These are phyloP conservation scores for Paratinospora sagittata DNA, from an alignment of 164 flowering plant genomes.

Conservation along the genomic window DNA sequence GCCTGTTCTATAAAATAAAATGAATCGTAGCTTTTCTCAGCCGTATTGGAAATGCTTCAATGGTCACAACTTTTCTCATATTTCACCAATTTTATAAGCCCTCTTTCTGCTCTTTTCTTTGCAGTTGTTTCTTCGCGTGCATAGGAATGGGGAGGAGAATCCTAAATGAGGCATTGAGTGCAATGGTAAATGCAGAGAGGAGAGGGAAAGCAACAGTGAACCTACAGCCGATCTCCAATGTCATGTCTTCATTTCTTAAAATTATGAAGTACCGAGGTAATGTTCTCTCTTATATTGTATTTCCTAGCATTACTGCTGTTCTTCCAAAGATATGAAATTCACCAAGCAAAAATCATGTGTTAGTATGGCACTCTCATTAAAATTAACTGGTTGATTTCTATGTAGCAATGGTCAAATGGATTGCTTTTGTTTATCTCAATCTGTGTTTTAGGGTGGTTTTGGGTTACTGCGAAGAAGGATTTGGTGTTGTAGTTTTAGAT, in stretches of 20 bases:
- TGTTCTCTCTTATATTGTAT: not conserved
- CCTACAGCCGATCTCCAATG: constrained; percentile 64
- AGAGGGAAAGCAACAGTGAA: constrained; percentile 62
- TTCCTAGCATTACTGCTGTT: too few species aligned
- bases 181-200: constrained; percentile 80
- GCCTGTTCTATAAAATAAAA: too few species aligned
- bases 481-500: too few species aligned
- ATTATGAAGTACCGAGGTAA: constrained; percentile 86
- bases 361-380: not conserved
- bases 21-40: too few species aligned
- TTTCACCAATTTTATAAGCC: not conserved
- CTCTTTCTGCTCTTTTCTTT: too few species aligned
- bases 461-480: too few species aligned
- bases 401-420: not conserved
- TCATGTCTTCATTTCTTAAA: constrained; percentile 63
- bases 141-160: constrained; percentile 70
- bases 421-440: not conserved
- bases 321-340: too few species aligned
- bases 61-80: too few species aligned
- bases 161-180: constrained; percentile 68
- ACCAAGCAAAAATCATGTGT: too few species aligned
- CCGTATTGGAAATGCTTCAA: too few species aligned
- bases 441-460: not conserved
- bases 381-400: not conserved
- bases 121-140: not conserved